phyloP scores from a whole-genome alignment of 2,329 filamentous ascomycete species.

The Dothideomycetes sp. region DNA sequence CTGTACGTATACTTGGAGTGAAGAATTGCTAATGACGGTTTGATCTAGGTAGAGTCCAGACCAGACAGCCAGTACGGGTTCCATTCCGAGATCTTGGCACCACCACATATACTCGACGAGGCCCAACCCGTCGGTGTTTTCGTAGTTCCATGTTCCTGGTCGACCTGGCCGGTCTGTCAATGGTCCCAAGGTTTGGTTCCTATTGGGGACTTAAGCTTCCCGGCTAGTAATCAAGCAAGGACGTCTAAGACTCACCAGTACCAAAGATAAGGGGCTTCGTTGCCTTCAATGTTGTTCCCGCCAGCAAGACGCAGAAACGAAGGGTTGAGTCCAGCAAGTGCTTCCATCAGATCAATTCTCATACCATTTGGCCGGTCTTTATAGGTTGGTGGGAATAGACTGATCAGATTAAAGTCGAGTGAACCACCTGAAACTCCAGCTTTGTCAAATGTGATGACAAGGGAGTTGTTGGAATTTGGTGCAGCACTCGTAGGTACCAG shows the following conservation, averaged over 20 bases:
- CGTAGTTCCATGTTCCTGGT: constrained; percentile 46
- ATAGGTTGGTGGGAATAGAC: constrained; percentile 50
- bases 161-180: constrained; percentile 44
- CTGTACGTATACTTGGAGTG: constrained; percentile 46
- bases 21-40: constrained; percentile 33
- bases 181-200: constrained; percentile 43
- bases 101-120: constrained; percentile 49
- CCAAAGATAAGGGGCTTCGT: constrained; percentile 31
- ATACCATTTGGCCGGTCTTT: constrained; percentile 47
- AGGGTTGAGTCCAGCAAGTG: constrained; percentile 41
- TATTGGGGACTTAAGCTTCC: too few species aligned
- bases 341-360: constrained; percentile 43
- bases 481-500: constrained; percentile 17
- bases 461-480: constrained; percentile 27
- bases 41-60: constrained; percentile 45
- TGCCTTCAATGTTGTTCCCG: constrained; percentile 42
- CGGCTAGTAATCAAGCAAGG: too few species aligned
- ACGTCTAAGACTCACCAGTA: too few species aligned
- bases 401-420: constrained; percentile 48
- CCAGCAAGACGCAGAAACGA: constrained; percentile 54
- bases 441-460: constrained; percentile 43
- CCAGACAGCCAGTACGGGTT: constrained; percentile 47
- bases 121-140: constrained; percentile 52
- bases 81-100: constrained; percentile 45
- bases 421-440: constrained; percentile 28